Evolutionary conservation across 495 filamentous ascomycete species (phyloP).

Genomic region (Barbatosphaeria neglecta): DNA sequence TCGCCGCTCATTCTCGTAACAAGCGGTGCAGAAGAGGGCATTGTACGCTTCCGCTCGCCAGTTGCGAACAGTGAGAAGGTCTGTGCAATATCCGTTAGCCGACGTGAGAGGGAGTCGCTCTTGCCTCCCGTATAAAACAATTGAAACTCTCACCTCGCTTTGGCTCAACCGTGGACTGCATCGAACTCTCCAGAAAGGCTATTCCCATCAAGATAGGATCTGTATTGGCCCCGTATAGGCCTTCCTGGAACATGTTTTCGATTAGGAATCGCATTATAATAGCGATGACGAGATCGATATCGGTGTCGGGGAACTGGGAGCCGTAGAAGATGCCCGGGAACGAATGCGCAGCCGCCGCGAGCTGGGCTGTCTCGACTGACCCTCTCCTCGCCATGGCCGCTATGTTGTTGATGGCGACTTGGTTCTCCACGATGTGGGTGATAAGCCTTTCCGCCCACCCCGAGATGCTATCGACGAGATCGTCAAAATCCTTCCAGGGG

Average conservation of each 20-base stretch:
- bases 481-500: conserved; percentile 11
- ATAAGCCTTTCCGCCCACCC: conserved; percentile 15
- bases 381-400: conserved; percentile 3
- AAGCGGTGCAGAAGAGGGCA: conserved; percentile 13
- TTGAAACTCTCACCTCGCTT: conserved; percentile 11
- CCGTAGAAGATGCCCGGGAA: conserved; percentile 9
- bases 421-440: conserved; percentile 11
- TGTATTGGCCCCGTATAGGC: conserved; percentile 11
- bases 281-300: conserved; percentile 20
- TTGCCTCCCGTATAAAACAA: not conserved
- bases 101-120: not conserved
- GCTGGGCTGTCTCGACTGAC: conserved; percentile 1
- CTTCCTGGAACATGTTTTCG: conserved; percentile 16
- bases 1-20: conserved; percentile 6
- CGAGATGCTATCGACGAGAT: conserved; percentile 10
- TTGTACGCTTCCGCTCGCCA: conserved; percentile 20
- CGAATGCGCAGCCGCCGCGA: conserved; percentile 5
- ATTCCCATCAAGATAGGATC: not conserved
- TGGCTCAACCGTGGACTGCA: conserved; percentile 13
- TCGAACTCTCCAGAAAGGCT: conserved; percentile 9
- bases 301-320: conserved; percentile 14
- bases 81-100: conserved; percentile 5
- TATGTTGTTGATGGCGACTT: conserved; percentile 5
- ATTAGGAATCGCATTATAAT: conserved; percentile 19
- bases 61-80: conserved; percentile 16